Base-by-base conservation (phyloP, 2,329 filamentous ascomycete species). In the Colletotrichum sp. region DNA sequence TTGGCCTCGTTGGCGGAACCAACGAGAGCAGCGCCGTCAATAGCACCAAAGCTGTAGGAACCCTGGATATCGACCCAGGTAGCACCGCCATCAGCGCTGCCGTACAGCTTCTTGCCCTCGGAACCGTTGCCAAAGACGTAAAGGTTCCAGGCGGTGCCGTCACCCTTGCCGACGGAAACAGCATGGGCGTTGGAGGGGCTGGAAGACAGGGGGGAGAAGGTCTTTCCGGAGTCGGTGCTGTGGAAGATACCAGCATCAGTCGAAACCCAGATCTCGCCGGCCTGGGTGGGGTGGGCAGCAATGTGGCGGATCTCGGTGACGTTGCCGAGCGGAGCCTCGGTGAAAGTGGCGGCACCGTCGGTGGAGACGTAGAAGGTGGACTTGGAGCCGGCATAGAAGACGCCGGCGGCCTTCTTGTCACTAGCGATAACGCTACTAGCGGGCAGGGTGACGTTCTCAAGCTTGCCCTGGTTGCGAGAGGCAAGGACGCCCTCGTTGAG, bases 201-300 rank as follows among this genome's bases (percentile, higher is more conserved):
- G 0, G 81, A 79, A 7, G 84, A 82, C 1, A 86, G 79, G 30
- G 85, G 80, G 0, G 85, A 83, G 77, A 91, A 91, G 2, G 85
- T 85, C 6, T 81, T 79, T 7, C 89, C 91, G 43, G 83, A 90
- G 80, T 92, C 81, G 8, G 86, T 88, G 12, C 88, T 90, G 78
- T 87, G 87, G 83, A 89, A 91, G 64, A 92, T 81, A 8, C 91
- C 91, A 0, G 79, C 82, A 69, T 91, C 85, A 0, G 90, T 91
- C 2, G 90, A 90, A 3, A 90, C 89, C 82, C 88, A 91, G 64
- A 94, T 87, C 64, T 92, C 90, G 15, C 93, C 92, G 0, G 91
- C 89, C 9, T 86, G 85, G 8, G 88, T 86, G 0, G 92, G 91
- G 76, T 93, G 87, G 1, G 86, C 86, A 18, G 89, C 89, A 12